Base-by-base conservation (phyloP, 345 rosid species). In the Passiflora organensis region DNA sequence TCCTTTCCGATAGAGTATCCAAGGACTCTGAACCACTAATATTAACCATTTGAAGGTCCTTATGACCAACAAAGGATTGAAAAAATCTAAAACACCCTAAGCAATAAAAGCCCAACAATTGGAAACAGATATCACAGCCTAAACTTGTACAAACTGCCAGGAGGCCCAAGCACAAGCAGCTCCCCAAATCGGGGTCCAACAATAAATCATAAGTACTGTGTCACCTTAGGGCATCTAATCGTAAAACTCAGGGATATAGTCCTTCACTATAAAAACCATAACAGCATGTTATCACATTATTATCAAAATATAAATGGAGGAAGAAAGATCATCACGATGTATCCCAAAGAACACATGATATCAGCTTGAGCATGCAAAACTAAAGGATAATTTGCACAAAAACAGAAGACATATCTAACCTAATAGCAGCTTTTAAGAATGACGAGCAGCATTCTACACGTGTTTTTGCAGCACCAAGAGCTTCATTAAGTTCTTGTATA, bases 361-460 rank as follows among this genome's bases (percentile, higher is more conserved):
- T n/a, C 28, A 47, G 25, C 12, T 47, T 20, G 14, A 12, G 13
- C 34, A 28, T 5, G 16, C 2, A 48, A 24, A 23, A 48, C 2
- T 24, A 48, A n/a, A 48, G 12, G 15, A 17, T 64, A 25, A 32
- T 32, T 2, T 1, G 12, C n/a, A 15, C 2, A 28, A 24, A 56
- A 2, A 63, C n/a, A 55, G 2, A 43, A 42, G 25, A 39, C 0
- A 22, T 20, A 42, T 63, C 86, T 79, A 67, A 93, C 97, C 63
- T 93, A 41, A 86, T 72, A 65, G 99, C 95, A 72, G 89, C 87
- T 81, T 70, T 86, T 76, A 93, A 69, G 78, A 84, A 89, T 3
- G 99, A 78, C 51, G 84, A 65, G 76, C 96, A 83, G 60, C 86
- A 71, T 21, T 93, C 91, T 1, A 89, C 89, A 16, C 88, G 85